Percentiles rank a stretch among this genome's conserved stretches.
Conservation (phyloP, 371 early-diverging fungal species). For the Apophysomyces elegans region DNA sequence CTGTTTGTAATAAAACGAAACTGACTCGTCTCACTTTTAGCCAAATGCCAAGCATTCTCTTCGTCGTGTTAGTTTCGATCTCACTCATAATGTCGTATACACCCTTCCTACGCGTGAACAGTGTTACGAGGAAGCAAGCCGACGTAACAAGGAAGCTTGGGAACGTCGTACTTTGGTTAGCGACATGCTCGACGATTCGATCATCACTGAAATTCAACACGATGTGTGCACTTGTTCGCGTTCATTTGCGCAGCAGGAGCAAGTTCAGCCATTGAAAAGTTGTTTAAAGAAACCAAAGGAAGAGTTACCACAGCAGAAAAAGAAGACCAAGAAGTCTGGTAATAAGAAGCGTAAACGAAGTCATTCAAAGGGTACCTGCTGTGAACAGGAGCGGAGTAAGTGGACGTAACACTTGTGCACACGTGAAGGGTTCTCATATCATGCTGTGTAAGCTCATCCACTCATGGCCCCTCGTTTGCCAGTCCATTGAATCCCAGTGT, state of each 20-base stretch:
- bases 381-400: conserved; percentile 20
- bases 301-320: conserved; percentile 1
- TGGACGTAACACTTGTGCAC: conserved; percentile 16
- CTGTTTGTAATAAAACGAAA: background rate
- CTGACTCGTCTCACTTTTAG: conserved; percentile 5
- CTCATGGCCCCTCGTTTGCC: conserved; percentile 4
- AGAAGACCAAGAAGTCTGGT: conserved; percentile 13
- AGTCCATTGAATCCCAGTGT: conserved; percentile 10
- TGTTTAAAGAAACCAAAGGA: conserved; percentile 27
- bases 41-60: background rate
- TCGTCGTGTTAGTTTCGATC: conserved; percentile 52
- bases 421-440: conserved; percentile 1
- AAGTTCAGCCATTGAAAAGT: conserved; percentile 20
- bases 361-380: conserved; percentile 75
- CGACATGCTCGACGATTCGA: conserved; percentile 45
- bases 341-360: conserved; percentile 37
- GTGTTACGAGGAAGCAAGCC: conserved; percentile 35
- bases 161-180: conserved; percentile 33
- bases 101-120: conserved; percentile 45
- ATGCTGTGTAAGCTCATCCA: conserved; percentile 1
- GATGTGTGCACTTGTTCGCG: conserved; percentile 16
- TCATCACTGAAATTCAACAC: conserved; percentile 45
- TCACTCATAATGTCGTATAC: conserved; percentile 46
- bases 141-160: conserved; percentile 39
- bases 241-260: conserved; percentile 1